Evolutionary conservation across 2,329 filamentous ascomycete genomes (phyloP), one percentile per base, ranked within the genome.

Genomic region (Cladophialophora chaetospira): DNA sequence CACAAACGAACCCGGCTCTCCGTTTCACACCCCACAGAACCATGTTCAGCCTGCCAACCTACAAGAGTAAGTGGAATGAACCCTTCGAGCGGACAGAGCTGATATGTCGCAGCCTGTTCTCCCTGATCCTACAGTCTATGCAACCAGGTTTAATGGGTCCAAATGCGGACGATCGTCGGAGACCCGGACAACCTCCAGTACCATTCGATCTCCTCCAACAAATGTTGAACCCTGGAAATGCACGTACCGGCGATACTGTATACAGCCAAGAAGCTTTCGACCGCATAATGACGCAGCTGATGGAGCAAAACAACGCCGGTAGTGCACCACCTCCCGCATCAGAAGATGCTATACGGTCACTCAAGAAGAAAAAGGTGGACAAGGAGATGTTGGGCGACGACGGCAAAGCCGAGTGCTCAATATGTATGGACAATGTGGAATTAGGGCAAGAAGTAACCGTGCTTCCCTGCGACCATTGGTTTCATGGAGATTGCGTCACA

Each of bases 391-490:
- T 95, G 52, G 82, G 81, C 5, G 73, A 76, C 4, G 89, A 88
- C 56, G 87, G 85, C 38, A 81, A 77, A 49, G 83, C 82, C 1
- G 92, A 97, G 68, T 99, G 94, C 71, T 92, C 89, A 31, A 96
- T 99, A 57, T 99, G 94, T 73, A 96, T 97, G 77, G 91, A 97
- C 53, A 83, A 89, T 25, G 87, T 95, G 60, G 80, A 83, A 23
- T 69, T 88, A 31, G 88, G 85, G 9, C 85, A 89, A 26, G 85
- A 89, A 69, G 89, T 93, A 4, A 83, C 88, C 0, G 81, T 87
- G 43, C 74, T 99, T 48, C 91, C 91, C 0, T 99, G 94, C 74
- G 88, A 85, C 57, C 94, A 99, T 69, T 96, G 91, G 90, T 97
- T 96, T 71, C 93, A 97, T 68, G 86, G 87, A 56, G 78, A 83